A percentile compares a stretch with the other conserved stretches of the same genome.
Conservation (phyloP, 768 basidiomycete genomes). For the Hortiboletus campestris region DNA sequence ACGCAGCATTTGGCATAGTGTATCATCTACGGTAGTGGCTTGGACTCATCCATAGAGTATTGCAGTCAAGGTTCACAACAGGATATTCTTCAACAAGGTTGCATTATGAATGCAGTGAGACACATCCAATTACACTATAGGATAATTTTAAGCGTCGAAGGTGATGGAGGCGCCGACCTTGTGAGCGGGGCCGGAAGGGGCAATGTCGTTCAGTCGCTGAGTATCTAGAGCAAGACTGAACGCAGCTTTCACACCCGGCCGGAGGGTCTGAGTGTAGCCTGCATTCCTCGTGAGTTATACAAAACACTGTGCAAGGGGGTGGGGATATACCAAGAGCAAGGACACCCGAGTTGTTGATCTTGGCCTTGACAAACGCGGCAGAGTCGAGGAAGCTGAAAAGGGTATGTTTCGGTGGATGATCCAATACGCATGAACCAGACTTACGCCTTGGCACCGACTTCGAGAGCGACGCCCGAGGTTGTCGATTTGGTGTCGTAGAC, state of each 20-base stretch:
- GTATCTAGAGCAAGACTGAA: constrained; percentile 97
- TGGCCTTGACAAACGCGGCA: constrained; percentile 94
- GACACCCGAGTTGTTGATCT: constrained; percentile 96
- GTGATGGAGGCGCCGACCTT: constrained; percentile 78
- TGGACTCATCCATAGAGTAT: no score
- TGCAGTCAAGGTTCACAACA: background rate
- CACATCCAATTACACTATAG: constrained; percentile 21
- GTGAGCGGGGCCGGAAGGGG: constrained; percentile 67
- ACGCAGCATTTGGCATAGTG: background rate
- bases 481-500: constrained; percentile 94
- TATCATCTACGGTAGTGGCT: background rate
- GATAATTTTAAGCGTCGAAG: constrained; percentile 61
- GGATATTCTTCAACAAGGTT: background rate
- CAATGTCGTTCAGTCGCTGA: constrained; percentile 77
- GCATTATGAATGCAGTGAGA: constrained; percentile 14
- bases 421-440: constrained; percentile 28
- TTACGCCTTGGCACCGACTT: constrained; percentile 94
- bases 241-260: constrained; percentile 87
- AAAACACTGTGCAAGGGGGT: background rate
- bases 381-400: constrained; percentile 69
- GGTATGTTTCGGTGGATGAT: background rate
- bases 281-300: constrained; percentile 12
- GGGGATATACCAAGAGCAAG: constrained; percentile 66
- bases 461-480: constrained; percentile 80
- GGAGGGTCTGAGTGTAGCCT: constrained; percentile 92